Conservation (phyloP, 768 basidiomycete species). For the Ramaria sp. region DNA sequence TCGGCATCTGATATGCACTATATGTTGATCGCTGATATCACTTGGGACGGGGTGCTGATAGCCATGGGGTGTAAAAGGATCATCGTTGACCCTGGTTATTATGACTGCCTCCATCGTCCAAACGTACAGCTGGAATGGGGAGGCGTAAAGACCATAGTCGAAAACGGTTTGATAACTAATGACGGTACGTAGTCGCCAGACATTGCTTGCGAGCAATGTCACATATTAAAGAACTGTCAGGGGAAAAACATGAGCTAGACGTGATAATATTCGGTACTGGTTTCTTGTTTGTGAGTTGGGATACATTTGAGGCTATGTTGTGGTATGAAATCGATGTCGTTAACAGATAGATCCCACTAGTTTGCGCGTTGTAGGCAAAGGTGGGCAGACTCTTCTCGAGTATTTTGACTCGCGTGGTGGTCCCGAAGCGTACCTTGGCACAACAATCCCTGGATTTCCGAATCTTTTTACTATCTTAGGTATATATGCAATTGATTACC, state of each 20-base stretch:
- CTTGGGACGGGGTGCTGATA: conserved; percentile 15
- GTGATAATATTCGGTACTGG: conserved; percentile 51
- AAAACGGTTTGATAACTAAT: conserved; percentile 36
- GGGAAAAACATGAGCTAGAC: conserved; percentile 25
- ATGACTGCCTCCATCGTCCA: conserved; percentile 37
- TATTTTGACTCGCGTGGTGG: conserved; percentile 41
- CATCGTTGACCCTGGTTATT: conserved; percentile 49
- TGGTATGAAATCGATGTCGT: neutral
- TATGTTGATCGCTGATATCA: neutral
- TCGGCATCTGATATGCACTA: neutral
- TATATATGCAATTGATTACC: conserved; percentile 15
- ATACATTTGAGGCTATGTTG: conserved; percentile 22
- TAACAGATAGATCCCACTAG: conserved; percentile 8
- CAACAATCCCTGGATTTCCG: conserved; percentile 44
- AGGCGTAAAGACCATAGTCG: conserved; percentile 35
- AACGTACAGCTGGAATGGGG: conserved; percentile 46
- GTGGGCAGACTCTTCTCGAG: conserved; percentile 30
- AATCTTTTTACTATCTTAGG: conserved; percentile 38
- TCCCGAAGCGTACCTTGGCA: conserved; percentile 42
- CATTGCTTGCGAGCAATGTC: neutral
- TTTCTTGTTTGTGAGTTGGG: conserved; percentile 34
- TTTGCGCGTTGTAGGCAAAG: conserved; percentile 28
- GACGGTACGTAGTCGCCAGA: neutral
- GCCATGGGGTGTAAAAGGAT: conserved; percentile 56
- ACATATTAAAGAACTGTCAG: neutral